Evolutionary conservation across 2,329 filamentous ascomycete genomes (phyloP).

Genomic region (Cladophialophora bantiana): DNA sequence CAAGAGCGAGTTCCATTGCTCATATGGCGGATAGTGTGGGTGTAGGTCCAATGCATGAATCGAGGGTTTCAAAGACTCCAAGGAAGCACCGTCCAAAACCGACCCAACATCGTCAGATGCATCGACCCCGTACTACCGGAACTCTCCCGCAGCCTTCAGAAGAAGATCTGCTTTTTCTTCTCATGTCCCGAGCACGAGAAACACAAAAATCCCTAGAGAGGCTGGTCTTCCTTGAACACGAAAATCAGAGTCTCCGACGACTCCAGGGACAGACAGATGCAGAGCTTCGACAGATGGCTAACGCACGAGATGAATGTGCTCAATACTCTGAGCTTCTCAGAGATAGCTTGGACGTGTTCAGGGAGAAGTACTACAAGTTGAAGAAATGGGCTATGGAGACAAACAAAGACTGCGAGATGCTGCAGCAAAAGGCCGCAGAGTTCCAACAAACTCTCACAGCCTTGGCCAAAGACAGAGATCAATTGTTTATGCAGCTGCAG

Average conservation of each 20-base stretch:
- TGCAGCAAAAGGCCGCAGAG: slow-evolving; percentile 21
- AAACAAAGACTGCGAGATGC: slow-evolving; percentile 33
- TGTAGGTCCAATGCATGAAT: not conserved
- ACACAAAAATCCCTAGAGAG: slow-evolving; percentile 12
- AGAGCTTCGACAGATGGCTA: slow-evolving; percentile 18
- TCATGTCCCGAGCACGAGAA: slow-evolving; percentile 33
- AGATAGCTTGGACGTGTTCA: slow-evolving; percentile 23
- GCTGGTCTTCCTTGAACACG: slow-evolving; percentile 20
- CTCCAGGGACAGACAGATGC: slow-evolving; percentile 17
- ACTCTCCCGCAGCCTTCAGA: slow-evolving; percentile 25
- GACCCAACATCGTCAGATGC: not conserved
- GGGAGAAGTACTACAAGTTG: slow-evolving; percentile 36
- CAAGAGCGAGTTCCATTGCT: not conserved
- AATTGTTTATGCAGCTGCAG: slow-evolving; percentile 20
- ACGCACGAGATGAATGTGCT: slow-evolving; percentile 16
- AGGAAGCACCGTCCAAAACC: not conserved
- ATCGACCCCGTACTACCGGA: not conserved
- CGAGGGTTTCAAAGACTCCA: slow-evolving; percentile 10
- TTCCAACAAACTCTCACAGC: slow-evolving; percentile 17
- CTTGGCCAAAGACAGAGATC: slow-evolving; percentile 25
- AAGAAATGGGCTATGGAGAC: slow-evolving; percentile 38
- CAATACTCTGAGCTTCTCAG: slow-evolving; percentile 20
- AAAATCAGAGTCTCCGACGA: slow-evolving; percentile 22
- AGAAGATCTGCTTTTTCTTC: slow-evolving; percentile 36
- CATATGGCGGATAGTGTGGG: not conserved